Conservation (phyloP, 306 rosid genomes). For the Medicago ruthenica region DNA sequence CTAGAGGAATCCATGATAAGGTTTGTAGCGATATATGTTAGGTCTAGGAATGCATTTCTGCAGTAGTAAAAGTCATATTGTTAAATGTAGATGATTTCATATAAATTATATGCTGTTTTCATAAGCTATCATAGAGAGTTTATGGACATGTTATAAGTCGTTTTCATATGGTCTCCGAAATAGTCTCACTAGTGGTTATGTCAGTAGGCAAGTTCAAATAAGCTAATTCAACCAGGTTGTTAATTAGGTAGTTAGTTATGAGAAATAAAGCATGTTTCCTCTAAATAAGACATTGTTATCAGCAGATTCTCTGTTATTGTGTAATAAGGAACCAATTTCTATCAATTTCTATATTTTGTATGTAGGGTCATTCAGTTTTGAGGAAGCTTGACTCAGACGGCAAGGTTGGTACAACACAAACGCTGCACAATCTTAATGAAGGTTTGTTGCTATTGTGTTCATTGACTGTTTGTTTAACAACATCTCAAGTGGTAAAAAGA, state of each 20-base stretch:
- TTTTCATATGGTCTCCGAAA: no score
- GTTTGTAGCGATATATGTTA: slow-evolving; percentile 53
- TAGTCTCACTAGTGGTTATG: no score
- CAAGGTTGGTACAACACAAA: slow-evolving; percentile 67
- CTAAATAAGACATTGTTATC: neutral
- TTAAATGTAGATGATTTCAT: neutral
- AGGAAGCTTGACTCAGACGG: slow-evolving; percentile 84
- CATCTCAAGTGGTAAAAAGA: neutral
- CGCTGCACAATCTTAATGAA: slow-evolving; percentile 80
- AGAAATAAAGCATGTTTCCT: no score
- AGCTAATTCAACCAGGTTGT: no score
- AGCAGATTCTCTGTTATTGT: neutral
- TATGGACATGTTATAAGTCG: no score
- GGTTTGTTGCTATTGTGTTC: slow-evolving; percentile 51
- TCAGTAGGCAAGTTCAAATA: no score
- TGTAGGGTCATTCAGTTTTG: slow-evolving; percentile 82
- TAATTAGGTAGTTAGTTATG: no score
- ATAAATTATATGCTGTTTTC: no score
- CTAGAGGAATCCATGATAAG: slow-evolving; percentile 87
- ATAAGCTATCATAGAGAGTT: no score
- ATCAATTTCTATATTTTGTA: neutral
- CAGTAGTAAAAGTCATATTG: neutral
- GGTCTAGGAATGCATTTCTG: neutral
- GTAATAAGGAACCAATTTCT: neutral
- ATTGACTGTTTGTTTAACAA: slow-evolving; percentile 3